These are phyloP conservation scores for Pseudoscleropodium purum DNA, from an alignment of 225 moss, liverwort and hornwort genomes.

Conservation along the genomic window DNA sequence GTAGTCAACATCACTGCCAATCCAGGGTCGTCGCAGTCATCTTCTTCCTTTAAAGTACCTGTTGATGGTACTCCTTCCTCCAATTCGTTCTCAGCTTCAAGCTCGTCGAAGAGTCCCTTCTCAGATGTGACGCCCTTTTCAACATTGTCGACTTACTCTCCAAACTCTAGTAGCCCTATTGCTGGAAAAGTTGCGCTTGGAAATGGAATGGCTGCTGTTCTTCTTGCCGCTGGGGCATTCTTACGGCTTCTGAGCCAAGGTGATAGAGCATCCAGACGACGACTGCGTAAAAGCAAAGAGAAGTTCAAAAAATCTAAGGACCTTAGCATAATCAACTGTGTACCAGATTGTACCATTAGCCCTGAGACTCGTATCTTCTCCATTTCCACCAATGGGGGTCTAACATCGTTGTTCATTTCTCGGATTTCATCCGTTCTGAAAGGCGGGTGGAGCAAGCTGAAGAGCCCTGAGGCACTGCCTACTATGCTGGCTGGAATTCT, in stretches of 20 bases:
- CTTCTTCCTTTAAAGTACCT: conserved; percentile 21
- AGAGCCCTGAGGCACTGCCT: conserved; percentile 15
- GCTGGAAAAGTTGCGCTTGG: conserved; percentile 32
- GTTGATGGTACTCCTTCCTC: conserved; percentile 3
- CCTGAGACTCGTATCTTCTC: conserved; percentile 8
- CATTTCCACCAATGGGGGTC: not conserved
- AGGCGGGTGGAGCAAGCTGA: conserved; percentile 47
- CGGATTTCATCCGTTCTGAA: conserved; percentile 29
- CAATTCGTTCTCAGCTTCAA: conserved; percentile 18
- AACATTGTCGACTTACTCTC: not conserved
- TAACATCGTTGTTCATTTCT: conserved; percentile 16
- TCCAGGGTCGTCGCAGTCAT: not conserved
- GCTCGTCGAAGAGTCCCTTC: not conserved
- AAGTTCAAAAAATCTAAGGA: not conserved
- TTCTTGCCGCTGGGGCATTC: conserved; percentile 43
- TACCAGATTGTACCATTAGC: not conserved
- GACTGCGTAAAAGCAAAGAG: not conserved
- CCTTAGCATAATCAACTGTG: not conserved
- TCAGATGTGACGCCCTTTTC: conserved; percentile 12
- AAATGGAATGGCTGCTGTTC: conserved; percentile 35
- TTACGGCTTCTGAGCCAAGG: conserved; percentile 25
- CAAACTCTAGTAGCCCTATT: conserved; percentile 1
- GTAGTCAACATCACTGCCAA: conserved; percentile 15
- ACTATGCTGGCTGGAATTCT: conserved; percentile 33
- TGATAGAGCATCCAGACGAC: conserved; percentile 8